Evolutionary conservation across 2,329 filamentous ascomycete genomes (phyloP).

Genomic region (Calonectria pteridis): DNA sequence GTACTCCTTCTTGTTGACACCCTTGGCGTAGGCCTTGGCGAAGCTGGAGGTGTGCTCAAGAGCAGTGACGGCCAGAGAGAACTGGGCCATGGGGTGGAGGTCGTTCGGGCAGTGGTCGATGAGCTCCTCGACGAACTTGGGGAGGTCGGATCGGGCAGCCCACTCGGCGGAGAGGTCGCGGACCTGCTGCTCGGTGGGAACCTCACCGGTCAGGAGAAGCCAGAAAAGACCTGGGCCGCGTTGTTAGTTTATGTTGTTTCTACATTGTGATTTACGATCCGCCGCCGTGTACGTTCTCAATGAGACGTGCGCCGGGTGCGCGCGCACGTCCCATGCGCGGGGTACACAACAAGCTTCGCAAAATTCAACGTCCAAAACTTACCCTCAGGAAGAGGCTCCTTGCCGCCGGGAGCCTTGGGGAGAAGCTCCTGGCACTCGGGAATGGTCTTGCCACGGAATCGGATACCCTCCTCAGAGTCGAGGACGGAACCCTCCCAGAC

Average conservation of each 20-base stretch:
- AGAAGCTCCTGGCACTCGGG: conserved; percentile 98
- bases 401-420: conserved; percentile 95
- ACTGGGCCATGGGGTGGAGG: conserved; percentile 99
- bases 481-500: conserved; percentile 99
- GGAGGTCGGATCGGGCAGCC: conserved; percentile 96
- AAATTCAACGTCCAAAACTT: conserved; percentile 33
- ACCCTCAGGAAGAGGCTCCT: conserved; percentile 97
- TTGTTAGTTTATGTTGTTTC: conserved; percentile 28
- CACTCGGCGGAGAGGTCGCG: conserved; percentile 98
- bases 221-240: conserved; percentile 86
- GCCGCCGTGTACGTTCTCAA: not conserved
- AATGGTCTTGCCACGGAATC: conserved; percentile 99
- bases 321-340: conserved; percentile 15
- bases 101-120: conserved; percentile 99
- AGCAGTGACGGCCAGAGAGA: conserved; percentile 96
- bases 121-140: conserved; percentile 98
- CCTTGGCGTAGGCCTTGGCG: conserved; percentile 98
- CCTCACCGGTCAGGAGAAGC: conserved; percentile 98
- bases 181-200: conserved; percentile 97
- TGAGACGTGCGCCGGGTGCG: not conserved
- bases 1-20: conserved; percentile 99
- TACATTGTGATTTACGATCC: not conserved
- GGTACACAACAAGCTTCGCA: conserved; percentile 9
- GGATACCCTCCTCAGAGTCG: conserved; percentile 98
- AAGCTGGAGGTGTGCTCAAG: conserved; percentile 99